Evolutionary conservation across 192 early-diverging fungal genomes (phyloP).

Genomic region (Coemansia sp.): DNA sequence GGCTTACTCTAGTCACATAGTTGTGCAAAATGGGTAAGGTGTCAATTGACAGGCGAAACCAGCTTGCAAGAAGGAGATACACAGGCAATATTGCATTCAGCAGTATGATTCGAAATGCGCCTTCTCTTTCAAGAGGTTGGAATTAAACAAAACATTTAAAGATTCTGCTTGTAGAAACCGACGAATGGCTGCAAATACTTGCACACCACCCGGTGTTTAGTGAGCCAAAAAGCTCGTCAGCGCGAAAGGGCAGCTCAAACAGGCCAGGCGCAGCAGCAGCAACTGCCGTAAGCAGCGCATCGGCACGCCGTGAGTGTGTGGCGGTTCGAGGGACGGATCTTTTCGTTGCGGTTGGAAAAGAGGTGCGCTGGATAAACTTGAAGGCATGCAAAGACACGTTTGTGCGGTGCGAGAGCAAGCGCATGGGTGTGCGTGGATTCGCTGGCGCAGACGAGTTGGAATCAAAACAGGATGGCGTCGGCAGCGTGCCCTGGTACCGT

Average conservation of each 20-base stretch:
- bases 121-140: neutral
- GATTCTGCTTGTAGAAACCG: slow-evolving; percentile 28
- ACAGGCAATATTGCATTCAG: too few species aligned
- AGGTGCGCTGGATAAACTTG: slow-evolving; percentile 62
- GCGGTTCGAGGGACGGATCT: slow-evolving; percentile 59
- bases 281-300: neutral
- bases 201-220: slow-evolving; percentile 47
- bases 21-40: too few species aligned
- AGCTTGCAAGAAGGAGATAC: too few species aligned
- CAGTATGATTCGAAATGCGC: too few species aligned
- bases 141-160: neutral
- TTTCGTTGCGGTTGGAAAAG: slow-evolving; percentile 59
- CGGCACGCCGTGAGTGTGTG: slow-evolving; percentile 25
- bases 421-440: slow-evolving; percentile 18
- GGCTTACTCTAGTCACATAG: too few species aligned
- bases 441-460: neutral
- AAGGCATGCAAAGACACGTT: slow-evolving; percentile 64
- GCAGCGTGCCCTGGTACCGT: slow-evolving; percentile 37
- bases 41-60: too few species aligned
- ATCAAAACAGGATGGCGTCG: slow-evolving; percentile 29
- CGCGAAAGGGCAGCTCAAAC: neutral
- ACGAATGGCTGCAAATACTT: slow-evolving; percentile 54
- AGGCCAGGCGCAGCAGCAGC: neutral
- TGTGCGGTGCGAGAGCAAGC: slow-evolving; percentile 46
- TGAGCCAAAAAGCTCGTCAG: slow-evolving; percentile 6